A percentile compares a stretch with the other conserved stretches of the same genome.
Evolutionary conservation across 192 early-diverging fungal species (phyloP).

Genomic region (Dispira parvispora): DNA sequence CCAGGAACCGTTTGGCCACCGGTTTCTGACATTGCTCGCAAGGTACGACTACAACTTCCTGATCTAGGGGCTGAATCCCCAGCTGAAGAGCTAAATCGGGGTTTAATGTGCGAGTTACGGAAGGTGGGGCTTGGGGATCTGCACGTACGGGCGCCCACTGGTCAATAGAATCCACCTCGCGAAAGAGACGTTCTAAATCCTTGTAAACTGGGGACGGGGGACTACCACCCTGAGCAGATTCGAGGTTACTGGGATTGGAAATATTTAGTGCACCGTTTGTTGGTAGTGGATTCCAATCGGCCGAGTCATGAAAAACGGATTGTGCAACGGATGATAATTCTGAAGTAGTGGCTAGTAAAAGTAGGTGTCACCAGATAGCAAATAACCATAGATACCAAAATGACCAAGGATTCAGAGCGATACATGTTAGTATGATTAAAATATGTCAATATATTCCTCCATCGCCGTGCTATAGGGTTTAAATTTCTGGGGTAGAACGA

Average conservation of each 20-base stretch:
- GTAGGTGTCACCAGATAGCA: too few species aligned
- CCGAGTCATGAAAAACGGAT: neutral
- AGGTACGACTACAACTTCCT: slow-evolving; percentile 41
- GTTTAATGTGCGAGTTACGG: slow-evolving; percentile 6
- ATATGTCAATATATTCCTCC: too few species aligned
- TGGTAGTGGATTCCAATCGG: neutral
- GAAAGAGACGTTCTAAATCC: slow-evolving; percentile 1
- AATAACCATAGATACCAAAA: too few species aligned
- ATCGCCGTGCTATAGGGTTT: too few species aligned
- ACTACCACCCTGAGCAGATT: neutral
- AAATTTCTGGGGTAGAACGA: too few species aligned
- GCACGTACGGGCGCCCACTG: slow-evolving; percentile 3
- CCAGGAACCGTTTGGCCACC: slow-evolving; percentile 39
- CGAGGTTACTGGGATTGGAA: neutral
- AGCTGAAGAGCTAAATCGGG: neutral
- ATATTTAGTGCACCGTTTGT: too few species aligned
- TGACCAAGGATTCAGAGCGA: too few species aligned
- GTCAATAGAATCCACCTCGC: neutral
- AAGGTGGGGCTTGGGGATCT: neutral
- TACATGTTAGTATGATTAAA: too few species aligned
- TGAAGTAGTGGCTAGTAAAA: too few species aligned
- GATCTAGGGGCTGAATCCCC: slow-evolving; percentile 28
- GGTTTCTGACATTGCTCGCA: slow-evolving; percentile 50
- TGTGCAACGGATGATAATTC: neutral
- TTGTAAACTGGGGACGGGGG: neutral